Evolutionary conservation across 2,329 filamentous ascomycete genomes (phyloP).

Genomic region (Fusarium sp.): DNA sequence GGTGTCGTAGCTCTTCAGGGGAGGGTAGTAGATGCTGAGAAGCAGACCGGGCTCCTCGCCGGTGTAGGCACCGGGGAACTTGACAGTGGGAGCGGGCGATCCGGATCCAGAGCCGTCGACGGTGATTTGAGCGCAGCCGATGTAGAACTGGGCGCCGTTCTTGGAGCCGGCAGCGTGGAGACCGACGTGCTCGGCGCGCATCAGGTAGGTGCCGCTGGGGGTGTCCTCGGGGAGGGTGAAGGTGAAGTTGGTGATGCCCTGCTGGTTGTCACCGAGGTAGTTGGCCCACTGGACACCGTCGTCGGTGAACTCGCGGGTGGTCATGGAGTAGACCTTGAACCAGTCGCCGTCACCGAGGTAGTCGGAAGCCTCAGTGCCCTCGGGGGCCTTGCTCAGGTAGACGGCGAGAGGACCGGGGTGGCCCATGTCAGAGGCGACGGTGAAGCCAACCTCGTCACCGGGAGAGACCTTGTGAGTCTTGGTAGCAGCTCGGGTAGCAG

Average conservation of each 20-base stretch:
- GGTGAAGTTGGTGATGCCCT: conserved; percentile 51
- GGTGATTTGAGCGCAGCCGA: conserved; percentile 51
- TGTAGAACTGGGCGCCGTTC: conserved; percentile 54
- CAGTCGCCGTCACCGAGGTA: conserved; percentile 52
- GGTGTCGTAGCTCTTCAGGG: conserved; percentile 47
- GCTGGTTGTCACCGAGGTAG: conserved; percentile 42
- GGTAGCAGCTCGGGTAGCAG: conserved; percentile 52
- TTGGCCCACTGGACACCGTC: conserved; percentile 50
- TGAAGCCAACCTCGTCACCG: conserved; percentile 57
- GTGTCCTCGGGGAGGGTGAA: conserved; percentile 47
- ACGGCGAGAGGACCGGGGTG: conserved; percentile 54
- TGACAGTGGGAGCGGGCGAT: conserved; percentile 45
- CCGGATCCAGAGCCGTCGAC: conserved; percentile 49
- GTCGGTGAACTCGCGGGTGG: conserved; percentile 45
- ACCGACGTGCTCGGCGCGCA: conserved; percentile 53
- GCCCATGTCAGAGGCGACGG: conserved; percentile 49
- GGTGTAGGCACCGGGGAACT: conserved; percentile 50
- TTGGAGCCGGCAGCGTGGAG: conserved; percentile 49
- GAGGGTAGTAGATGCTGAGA: conserved; percentile 52
- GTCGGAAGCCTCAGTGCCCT: conserved; percentile 42
- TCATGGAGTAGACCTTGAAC: conserved; percentile 53
- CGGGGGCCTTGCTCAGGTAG: conserved; percentile 52
- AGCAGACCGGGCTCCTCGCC: conserved; percentile 50
- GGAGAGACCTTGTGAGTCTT: conserved; percentile 51
- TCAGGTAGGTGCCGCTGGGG: conserved; percentile 49